phyloP scores from a whole-genome alignment of 2,329 filamentous ascomycete genomes.

The Diaporthe australafricana region DNA sequence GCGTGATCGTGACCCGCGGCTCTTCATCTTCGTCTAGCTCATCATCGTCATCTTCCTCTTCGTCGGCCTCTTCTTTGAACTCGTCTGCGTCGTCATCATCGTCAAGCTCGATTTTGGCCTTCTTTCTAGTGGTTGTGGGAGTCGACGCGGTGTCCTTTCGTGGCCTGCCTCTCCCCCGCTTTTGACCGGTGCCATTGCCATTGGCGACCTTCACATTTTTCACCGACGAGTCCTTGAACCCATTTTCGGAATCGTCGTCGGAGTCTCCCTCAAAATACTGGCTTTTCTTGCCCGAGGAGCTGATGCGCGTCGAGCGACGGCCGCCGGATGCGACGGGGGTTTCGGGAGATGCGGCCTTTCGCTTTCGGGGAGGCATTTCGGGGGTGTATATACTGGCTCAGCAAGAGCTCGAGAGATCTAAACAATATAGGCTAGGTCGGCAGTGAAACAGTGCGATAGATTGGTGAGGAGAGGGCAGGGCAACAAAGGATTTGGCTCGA shows the following conservation, averaged over 20 bases:
- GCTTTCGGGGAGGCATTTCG: constrained; percentile 30
- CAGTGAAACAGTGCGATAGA: background rate
- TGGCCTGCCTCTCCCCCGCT: constrained; percentile 27
- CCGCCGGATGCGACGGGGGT: constrained; percentile 46
- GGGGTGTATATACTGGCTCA: background rate
- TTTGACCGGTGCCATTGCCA: constrained; percentile 20
- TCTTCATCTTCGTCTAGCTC: constrained; percentile 50
- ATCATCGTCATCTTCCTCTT: constrained; percentile 51
- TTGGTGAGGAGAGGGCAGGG: background rate
- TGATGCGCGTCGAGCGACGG: constrained; percentile 61
- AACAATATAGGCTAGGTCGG: background rate
- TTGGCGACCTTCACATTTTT: constrained; percentile 15
- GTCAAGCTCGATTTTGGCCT: constrained; percentile 40
- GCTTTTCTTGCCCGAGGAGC: constrained; percentile 58
- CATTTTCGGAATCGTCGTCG: constrained; percentile 38
- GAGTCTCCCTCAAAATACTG: constrained; percentile 60
- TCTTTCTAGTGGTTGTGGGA: constrained; percentile 33
- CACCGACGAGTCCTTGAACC: background rate
- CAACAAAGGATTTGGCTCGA: background rate
- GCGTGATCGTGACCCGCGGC: constrained; percentile 54
- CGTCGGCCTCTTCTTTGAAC: constrained; percentile 48
- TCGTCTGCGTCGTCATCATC: constrained; percentile 47
- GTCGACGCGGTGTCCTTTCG: constrained; percentile 29
- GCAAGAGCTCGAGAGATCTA: no score
- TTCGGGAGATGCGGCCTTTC: constrained; percentile 42